A percentile compares a stretch with the other conserved stretches of the same genome.
Evolutionary conservation across 1,139 yeast genomes (phyloP).

Genomic region (Kurtzmaniella quercitrusa): DNA sequence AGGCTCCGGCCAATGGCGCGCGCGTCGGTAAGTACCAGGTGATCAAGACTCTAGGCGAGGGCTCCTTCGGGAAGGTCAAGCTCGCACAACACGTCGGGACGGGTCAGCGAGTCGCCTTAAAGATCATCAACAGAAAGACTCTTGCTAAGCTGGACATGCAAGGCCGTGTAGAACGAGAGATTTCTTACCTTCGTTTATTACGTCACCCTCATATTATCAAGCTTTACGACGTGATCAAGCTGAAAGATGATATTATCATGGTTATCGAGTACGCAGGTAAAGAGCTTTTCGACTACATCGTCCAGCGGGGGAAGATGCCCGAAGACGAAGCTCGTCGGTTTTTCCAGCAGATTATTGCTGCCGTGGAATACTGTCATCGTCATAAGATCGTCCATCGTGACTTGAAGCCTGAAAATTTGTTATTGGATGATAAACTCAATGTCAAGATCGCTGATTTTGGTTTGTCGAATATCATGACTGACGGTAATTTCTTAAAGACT

Average conservation of each 20-base stretch:
- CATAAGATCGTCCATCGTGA: constrained; percentile 98
- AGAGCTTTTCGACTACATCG: constrained; percentile 93
- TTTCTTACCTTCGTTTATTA: constrained; percentile 78
- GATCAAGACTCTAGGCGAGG: constrained; percentile 92
- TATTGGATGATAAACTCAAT: constrained; percentile 84
- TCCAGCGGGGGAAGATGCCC: constrained; percentile 91
- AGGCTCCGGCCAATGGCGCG: constrained; percentile 19
- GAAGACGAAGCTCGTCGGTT: constrained; percentile 93
- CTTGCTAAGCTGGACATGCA: constrained; percentile 97
- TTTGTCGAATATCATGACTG: constrained; percentile 93
- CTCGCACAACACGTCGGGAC: constrained; percentile 91
- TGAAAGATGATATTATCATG: constrained; percentile 95
- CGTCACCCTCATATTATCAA: constrained; percentile 98
- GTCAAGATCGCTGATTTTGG: constrained; percentile 98
- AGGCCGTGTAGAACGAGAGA: constrained; percentile 93
- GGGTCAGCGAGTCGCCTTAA: constrained; percentile 90
- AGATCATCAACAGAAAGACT: constrained; percentile 90
- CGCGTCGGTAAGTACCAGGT: constrained; percentile 92
- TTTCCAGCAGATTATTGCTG: constrained; percentile 96
- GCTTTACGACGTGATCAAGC: constrained; percentile 91
- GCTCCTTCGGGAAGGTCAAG: constrained; percentile 96
- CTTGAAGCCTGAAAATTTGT: constrained; percentile 88
- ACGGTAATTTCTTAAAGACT: constrained; percentile 93
- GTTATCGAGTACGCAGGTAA: constrained; percentile 97
- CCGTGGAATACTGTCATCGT: constrained; percentile 96